Conservation (phyloP, 805 yeast genomes). For the Blastobotrys peoriensis region DNA sequence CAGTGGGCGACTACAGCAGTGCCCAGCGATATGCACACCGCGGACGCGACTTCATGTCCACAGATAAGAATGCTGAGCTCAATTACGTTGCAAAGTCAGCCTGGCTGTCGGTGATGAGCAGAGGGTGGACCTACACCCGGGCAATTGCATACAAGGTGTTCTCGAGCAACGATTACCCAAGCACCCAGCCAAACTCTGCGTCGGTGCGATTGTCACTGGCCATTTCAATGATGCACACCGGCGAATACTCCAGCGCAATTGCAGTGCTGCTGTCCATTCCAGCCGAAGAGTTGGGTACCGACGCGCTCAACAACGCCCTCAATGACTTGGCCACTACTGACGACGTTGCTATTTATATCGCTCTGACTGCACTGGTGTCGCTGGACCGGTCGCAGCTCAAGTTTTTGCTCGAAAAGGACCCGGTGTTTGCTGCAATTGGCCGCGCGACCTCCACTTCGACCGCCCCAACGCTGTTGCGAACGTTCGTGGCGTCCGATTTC, state of each 20-base stretch:
- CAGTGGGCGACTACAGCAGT: not conserved
- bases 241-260: not conserved
- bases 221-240: not conserved
- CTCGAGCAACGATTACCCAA: not conserved
- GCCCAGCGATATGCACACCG: not conserved
- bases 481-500: constrained; percentile 8
- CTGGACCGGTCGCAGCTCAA: constrained; percentile 11
- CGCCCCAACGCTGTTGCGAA: constrained; percentile 2
- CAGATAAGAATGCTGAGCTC: not conserved
- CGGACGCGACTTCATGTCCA: not conserved
- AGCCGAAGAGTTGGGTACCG: not conserved
- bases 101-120: not conserved
- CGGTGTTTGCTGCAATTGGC: constrained; percentile 5
- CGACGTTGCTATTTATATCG: constrained; percentile 13
- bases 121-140: not conserved
- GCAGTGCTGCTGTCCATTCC: not conserved
- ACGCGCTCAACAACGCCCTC: not conserved
- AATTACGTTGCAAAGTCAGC: not conserved
- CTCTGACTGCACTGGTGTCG: constrained; percentile 16
- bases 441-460: constrained; percentile 1
- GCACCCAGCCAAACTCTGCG: not conserved
- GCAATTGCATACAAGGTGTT: not conserved
- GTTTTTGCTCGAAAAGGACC: constrained; percentile 15
- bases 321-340: not conserved
- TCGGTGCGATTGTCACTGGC: not conserved